Conservation (phyloP, 2,329 filamentous ascomycete genomes). For the Fusarium sp. region DNA sequence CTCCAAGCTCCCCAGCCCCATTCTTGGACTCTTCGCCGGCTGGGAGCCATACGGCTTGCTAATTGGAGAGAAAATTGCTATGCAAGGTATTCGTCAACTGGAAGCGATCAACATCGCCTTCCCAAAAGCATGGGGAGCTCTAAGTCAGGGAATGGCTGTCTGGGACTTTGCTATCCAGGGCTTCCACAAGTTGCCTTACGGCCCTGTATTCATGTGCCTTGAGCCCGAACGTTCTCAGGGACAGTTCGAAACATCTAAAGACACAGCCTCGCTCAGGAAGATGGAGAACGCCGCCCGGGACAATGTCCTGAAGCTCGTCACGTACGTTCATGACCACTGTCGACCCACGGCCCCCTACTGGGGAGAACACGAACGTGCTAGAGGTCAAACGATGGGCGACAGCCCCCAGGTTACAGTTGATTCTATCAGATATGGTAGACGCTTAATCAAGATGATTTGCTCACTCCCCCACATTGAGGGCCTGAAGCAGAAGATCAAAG, state of each 20-base stretch:
- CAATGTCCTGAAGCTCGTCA: background rate
- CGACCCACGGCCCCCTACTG: slow-evolving; percentile 24
- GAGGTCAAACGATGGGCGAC: background rate
- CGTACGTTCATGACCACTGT: background rate
- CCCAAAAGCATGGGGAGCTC: slow-evolving; percentile 42
- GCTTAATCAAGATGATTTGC: slow-evolving; percentile 16
- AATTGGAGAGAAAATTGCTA: slow-evolving; percentile 33
- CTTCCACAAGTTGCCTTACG: slow-evolving; percentile 37
- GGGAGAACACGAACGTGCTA: background rate
- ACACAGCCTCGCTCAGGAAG: background rate
- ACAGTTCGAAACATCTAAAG: background rate
- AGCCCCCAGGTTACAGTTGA: background rate
- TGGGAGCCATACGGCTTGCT: slow-evolving; percentile 20
- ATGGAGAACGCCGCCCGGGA: background rate
- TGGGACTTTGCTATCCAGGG: slow-evolving; percentile 47
- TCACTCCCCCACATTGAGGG: slow-evolving; percentile 23
- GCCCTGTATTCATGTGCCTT: slow-evolving; percentile 47
- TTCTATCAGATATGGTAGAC: background rate
- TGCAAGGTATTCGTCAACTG: slow-evolving; percentile 45
- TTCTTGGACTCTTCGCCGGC: slow-evolving; percentile 23
- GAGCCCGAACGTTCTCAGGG: slow-evolving; percentile 47
- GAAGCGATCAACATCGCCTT: slow-evolving; percentile 44
- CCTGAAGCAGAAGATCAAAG: slow-evolving; percentile 4
- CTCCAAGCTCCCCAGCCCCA: background rate
- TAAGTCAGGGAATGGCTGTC: slow-evolving; percentile 48